Evolutionary conservation across 1,139 yeast species (phyloP).

Genomic region (Hanseniaspora sp.): DNA sequence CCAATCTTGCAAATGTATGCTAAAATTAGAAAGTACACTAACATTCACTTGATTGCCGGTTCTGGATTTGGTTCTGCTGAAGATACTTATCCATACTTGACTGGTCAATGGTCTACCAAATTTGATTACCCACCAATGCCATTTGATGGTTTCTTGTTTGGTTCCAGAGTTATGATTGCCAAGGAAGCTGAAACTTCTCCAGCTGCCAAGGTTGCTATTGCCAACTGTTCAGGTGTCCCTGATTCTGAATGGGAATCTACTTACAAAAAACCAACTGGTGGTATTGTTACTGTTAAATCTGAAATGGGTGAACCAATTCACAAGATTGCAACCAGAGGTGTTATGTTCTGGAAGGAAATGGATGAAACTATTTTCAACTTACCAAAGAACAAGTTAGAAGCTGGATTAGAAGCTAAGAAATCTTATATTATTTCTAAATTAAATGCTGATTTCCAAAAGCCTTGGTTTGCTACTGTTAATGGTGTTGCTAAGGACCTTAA

Average conservation of each 20-base stretch:
- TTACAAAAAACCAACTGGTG: constrained; percentile 92
- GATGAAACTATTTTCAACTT: constrained; percentile 85
- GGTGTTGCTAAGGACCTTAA: constrained; percentile 81
- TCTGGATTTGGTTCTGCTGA: constrained; percentile 97
- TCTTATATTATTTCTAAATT: constrained; percentile 74
- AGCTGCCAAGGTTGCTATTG: constrained; percentile 88
- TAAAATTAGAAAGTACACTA: constrained; percentile 81
- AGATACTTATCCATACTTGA: constrained; percentile 92
- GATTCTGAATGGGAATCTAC: constrained; percentile 88
- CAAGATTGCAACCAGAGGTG: constrained; percentile 97
- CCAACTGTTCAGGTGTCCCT: constrained; percentile 77
- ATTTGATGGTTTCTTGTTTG: constrained; percentile 90
- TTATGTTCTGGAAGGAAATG: constrained; percentile 88
- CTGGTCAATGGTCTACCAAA: constrained; percentile 85
- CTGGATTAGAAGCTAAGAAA: constrained; percentile 70
- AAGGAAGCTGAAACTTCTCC: constrained; percentile 91
- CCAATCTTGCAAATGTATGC: constrained; percentile 93
- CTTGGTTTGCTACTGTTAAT: constrained; percentile 66
- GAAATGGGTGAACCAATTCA: constrained; percentile 99
- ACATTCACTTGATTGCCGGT: constrained; percentile 87
- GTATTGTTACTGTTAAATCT: constrained; percentile 86
- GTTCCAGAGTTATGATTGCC: constrained; percentile 95
- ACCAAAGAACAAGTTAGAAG: constrained; percentile 81
- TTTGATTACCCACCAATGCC: constrained; percentile 97
- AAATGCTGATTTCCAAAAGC: constrained; percentile 93